These are phyloP conservation scores for Kodamaea neixiangensis DNA, from an alignment of 805 yeast genomes.

Conservation along the genomic window DNA sequence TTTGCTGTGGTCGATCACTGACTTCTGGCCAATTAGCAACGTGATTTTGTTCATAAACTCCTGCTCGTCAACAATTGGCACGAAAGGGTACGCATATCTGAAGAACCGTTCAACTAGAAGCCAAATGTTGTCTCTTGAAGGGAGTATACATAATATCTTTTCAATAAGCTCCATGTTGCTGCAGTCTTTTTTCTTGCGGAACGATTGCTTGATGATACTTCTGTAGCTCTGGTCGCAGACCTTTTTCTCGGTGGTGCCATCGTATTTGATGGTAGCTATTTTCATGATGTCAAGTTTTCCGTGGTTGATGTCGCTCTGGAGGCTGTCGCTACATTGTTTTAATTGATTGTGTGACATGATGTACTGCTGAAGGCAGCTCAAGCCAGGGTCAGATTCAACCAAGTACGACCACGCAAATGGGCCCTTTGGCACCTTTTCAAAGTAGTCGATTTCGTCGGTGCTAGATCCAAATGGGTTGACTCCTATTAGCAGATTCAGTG, in stretches of 20 bases:
- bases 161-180: slow-evolving; percentile 8
- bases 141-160: slow-evolving; percentile 14
- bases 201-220: slow-evolving; percentile 10
- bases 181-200: slow-evolving; percentile 4
- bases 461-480: slow-evolving; percentile 7
- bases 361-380: slow-evolving; percentile 7
- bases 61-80: slow-evolving; percentile 23
- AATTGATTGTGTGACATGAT: slow-evolving; percentile 4
- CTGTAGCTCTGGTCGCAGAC: slow-evolving; percentile 2
- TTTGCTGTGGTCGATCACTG: slow-evolving; percentile 19
- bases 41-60: slow-evolving; percentile 18
- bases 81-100: slow-evolving; percentile 18
- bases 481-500: slow-evolving; percentile 2
- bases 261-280: slow-evolving; percentile 9
- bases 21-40: slow-evolving; percentile 17
- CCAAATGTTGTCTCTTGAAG: slow-evolving; percentile 19
- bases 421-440: neutral
- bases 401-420: slow-evolving; percentile 12
- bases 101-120: slow-evolving; percentile 20
- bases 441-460: slow-evolving; percentile 8
- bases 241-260: neutral
- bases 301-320: neutral
- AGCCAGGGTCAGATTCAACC: slow-evolving; percentile 7
- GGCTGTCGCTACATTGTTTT: slow-evolving; percentile 3
- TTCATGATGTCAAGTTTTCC: slow-evolving; percentile 10